Evolutionary conservation across 805 yeast genomes (phyloP), one percentile per base, ranked within the genome.

Genomic region (Naumovozyma baii): DNA sequence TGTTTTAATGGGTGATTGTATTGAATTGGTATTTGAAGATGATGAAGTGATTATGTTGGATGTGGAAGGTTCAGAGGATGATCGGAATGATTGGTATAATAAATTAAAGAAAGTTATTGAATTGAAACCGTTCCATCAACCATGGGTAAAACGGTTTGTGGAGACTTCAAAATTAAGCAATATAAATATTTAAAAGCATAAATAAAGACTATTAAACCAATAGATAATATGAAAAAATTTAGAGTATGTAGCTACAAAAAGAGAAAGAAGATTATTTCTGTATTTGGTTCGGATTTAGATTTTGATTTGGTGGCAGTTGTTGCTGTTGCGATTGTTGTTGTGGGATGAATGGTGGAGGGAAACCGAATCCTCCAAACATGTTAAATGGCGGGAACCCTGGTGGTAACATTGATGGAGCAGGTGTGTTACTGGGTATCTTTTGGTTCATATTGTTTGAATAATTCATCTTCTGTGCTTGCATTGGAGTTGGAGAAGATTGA

Each of bases 1-100:
- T 14, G 65, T 80, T 25, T 60, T 79, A 37, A 64, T 80, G 52
- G 80, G 78, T 44, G 81, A 83, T 44, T 78, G 86, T 7, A 84
- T 88, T 69, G 80, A 80, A 52, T 62, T 88, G 37, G 66, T 68
- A 43, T 88, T 88, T 60, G 72, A 74, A 31, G 83, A 88, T 54
- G 90, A 84, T 3, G 96, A 87, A 59, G 66, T 76, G 3, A 81
- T 88, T 36, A 83, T 78, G 45, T 84, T 90, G 59, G 84, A 83
- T n/a, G 90, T 95, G 14, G 92, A 85, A 39, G 39, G 40, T 7
- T 74, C 78, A 33, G 69, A 65, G 34, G 66, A 59, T 14, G 81
- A 76, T 36, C 81, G 78, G 61, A 55, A 61, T 25, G 63, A 66
- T 39, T 90, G 96, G 97, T 72, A 81, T 38, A 50, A 59, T 3